phyloP scores from a whole-genome alignment of 345 rosid genomes.

The Brassica rapa region DNA sequence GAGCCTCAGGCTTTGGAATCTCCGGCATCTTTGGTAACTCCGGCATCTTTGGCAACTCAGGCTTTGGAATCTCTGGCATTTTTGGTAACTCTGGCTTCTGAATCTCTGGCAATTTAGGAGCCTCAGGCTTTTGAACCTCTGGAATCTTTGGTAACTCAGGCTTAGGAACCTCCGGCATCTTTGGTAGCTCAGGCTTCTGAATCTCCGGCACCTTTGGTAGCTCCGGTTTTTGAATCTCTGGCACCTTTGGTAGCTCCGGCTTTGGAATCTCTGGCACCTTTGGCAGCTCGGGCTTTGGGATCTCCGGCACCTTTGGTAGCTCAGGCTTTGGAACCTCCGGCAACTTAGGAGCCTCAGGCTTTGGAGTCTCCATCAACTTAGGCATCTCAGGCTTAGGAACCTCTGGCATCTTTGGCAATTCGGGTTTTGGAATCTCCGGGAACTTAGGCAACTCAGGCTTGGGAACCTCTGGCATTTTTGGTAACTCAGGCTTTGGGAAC shows the following conservation, averaged over 20 bases:
- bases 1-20: slow-evolving; percentile 10
- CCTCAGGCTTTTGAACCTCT: slow-evolving; percentile 12
- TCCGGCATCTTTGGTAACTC: slow-evolving; percentile 18
- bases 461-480: slow-evolving; percentile 5
- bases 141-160: background rate
- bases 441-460: slow-evolving; percentile 33
- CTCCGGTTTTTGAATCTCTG: slow-evolving; percentile 30
- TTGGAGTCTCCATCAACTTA: background rate
- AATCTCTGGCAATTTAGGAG: slow-evolving; percentile 23
- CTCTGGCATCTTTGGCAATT: background rate
- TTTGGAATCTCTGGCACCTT: background rate
- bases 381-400: slow-evolving; percentile 6
- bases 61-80: slow-evolving; percentile 17
- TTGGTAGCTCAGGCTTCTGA: background rate
- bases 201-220: slow-evolving; percentile 22
- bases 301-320: background rate
- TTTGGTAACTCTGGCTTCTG: slow-evolving; percentile 19
- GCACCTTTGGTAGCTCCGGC: slow-evolving; percentile 10
- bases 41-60: slow-evolving; percentile 17
- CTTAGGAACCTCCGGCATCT: background rate
- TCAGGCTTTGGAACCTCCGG: background rate
- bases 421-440: slow-evolving; percentile 18
- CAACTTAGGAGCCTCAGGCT: slow-evolving; percentile 18
- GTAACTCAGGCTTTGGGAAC: slow-evolving; percentile 28
- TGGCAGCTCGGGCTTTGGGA: background rate